Evolutionary conservation across 2,329 filamentous ascomycete genomes (phyloP).

Genomic region (Xylaria sp.): DNA sequence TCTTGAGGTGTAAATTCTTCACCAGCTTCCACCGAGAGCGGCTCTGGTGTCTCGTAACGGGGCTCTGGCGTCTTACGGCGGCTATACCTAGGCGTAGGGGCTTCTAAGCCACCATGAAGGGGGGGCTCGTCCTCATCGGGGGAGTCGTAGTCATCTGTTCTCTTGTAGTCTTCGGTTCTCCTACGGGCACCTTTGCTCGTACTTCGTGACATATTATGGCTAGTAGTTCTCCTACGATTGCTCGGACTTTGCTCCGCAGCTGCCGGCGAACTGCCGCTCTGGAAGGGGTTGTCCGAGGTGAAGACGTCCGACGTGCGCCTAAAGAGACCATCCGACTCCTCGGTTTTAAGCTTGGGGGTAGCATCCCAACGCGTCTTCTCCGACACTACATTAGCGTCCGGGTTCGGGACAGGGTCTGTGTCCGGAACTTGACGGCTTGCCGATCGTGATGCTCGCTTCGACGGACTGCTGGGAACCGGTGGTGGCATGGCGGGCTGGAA

Average conservation of each 20-base stretch:
- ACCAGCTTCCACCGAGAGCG: constrained; percentile 68
- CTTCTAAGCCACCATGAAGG: constrained; percentile 65
- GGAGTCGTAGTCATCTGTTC: constrained; percentile 56
- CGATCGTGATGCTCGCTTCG: constrained; percentile 65
- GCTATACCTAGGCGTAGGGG: constrained; percentile 58
- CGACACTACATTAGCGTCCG: constrained; percentile 49
- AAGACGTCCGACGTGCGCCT: constrained; percentile 68
- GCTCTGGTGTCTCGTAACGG: constrained; percentile 49
- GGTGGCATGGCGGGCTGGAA: constrained; percentile 49
- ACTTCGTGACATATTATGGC: constrained; percentile 51
- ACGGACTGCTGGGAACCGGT: constrained; percentile 56
- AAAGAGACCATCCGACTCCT: constrained; percentile 61
- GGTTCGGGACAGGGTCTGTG: constrained; percentile 59
- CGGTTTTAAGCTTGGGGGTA: constrained; percentile 64
- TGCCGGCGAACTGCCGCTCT: constrained; percentile 77
- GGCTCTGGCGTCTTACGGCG: constrained; percentile 50
- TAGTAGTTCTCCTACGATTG: constrained; percentile 61
- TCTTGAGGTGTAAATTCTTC: constrained; percentile 97
- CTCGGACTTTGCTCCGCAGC: constrained; percentile 59
- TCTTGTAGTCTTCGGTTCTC: constrained; percentile 55
- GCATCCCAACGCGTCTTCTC: constrained; percentile 50
- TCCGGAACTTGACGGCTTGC: constrained; percentile 67
- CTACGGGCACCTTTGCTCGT: constrained; percentile 58
- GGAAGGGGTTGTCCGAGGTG: constrained; percentile 91
- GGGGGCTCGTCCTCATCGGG: constrained; percentile 62